Percentiles rank a stretch among this genome's conserved stretches.
Conservation (phyloP, 331 rosid genomes). For the Acacia pycnantha region DNA sequence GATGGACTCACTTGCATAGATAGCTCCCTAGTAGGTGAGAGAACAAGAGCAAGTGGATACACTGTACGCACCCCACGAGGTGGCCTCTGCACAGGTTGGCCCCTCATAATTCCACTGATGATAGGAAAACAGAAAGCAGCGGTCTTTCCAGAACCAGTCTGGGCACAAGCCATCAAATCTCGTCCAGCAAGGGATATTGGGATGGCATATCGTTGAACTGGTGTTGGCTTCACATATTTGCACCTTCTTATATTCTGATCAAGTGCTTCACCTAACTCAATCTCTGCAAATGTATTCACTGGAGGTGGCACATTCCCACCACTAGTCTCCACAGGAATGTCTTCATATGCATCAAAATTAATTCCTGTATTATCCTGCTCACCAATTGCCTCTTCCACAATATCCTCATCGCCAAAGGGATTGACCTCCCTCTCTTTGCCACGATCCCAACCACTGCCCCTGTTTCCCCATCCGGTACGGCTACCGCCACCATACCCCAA, state of each 20-base stretch:
- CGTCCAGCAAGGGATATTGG: constrained; percentile 66
- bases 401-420: constrained; percentile 55
- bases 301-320: constrained; percentile 64
- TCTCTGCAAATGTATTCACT: constrained; percentile 68
- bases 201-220: constrained; percentile 69
- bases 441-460: constrained; percentile 54
- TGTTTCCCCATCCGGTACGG: constrained; percentile 44
- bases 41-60: constrained; percentile 64
- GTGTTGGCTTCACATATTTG: constrained; percentile 72
- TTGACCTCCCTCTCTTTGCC: constrained; percentile 55
- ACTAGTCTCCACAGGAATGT: constrained; percentile 65
- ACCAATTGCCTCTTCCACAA: constrained; percentile 34
- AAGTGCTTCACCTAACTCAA: constrained; percentile 64
- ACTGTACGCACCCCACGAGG: constrained; percentile 62
- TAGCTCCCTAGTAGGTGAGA: constrained; percentile 72
- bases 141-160: constrained; percentile 76
- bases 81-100: constrained; percentile 54
- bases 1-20: constrained; percentile 62
- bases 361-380: constrained; percentile 65
- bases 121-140: constrained; percentile 80
- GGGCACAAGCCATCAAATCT: constrained; percentile 77
- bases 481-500: constrained; percentile 47
- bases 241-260: constrained; percentile 62
- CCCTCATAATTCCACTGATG: constrained; percentile 68
- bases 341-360: constrained; percentile 72